These are phyloP conservation scores for Hypoxylon crocopeplum DNA, from an alignment of 495 filamentous ascomycete genomes.

Conservation along the genomic window DNA sequence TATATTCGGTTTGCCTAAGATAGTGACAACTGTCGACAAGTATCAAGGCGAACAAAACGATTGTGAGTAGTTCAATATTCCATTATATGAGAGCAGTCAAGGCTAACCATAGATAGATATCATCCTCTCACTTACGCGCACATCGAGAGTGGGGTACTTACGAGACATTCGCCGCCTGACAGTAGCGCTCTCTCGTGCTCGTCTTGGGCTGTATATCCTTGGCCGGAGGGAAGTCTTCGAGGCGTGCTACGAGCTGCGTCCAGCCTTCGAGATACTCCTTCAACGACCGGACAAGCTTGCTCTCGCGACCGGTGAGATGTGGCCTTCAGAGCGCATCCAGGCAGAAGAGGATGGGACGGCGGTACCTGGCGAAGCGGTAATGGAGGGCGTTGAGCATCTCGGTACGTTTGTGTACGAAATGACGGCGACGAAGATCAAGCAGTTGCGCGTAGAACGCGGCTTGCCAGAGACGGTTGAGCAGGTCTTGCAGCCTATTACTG, in stretches of 20 bases:
- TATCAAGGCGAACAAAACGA: constrained; percentile 99
- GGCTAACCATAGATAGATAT: constrained; percentile 66
- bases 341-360: constrained; percentile 62
- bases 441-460: constrained; percentile 53
- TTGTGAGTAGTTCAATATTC: constrained; percentile 64
- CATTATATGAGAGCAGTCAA: constrained; percentile 16
- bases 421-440: constrained; percentile 79
- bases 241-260: constrained; percentile 82
- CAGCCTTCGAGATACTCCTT: constrained; percentile 79
- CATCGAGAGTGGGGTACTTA: constrained; percentile 88
- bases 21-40: constrained; percentile 94
- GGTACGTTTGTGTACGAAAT: constrained; percentile 98
- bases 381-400: constrained; percentile 92
- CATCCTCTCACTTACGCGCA: constrained; percentile 89
- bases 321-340: constrained; percentile 68
- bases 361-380: constrained; percentile 61
- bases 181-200: constrained; percentile 93
- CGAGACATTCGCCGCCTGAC: constrained; percentile 93
- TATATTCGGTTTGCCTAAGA: constrained; percentile 88
- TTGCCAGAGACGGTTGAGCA: constrained; percentile 33
- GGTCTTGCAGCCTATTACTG: constrained; percentile 34
- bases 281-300: constrained; percentile 77
- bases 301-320: constrained; percentile 86
- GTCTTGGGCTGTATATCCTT: constrained; percentile 91
- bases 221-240: constrained; percentile 91